Percentiles rank a stretch among this genome's conserved stretches.
These are phyloP conservation scores for Podospora pseudoanserina DNA, from an alignment of 495 filamentous ascomycete species.

Conservation along the genomic window DNA sequence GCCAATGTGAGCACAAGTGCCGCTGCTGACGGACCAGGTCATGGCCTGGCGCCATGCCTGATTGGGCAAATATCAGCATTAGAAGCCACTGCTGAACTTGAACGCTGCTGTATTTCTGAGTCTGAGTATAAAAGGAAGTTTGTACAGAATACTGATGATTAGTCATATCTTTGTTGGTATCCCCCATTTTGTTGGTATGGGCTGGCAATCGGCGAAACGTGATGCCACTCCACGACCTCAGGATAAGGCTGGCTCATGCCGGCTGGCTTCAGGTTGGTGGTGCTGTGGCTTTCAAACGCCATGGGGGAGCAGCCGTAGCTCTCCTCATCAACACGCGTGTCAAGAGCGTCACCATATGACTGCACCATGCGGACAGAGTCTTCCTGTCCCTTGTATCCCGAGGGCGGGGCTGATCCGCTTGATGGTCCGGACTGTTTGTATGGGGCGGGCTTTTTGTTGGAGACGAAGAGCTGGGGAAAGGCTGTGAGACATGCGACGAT, in stretches of 20 bases:
- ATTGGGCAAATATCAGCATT: background rate
- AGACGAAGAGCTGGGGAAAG: conserved; percentile 7
- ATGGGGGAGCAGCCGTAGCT: background rate
- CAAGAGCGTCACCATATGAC: background rate
- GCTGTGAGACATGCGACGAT: conserved; percentile 2
- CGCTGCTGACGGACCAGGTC: background rate
- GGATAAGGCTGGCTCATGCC: background rate
- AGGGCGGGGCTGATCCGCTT: background rate
- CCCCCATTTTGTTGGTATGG: background rate
- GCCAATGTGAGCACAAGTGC: background rate
- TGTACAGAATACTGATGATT: background rate
- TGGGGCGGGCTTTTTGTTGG: background rate
- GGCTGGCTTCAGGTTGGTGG: background rate
- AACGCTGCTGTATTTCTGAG: background rate
- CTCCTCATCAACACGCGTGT: background rate
- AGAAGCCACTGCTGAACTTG: background rate
- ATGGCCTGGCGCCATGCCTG: background rate
- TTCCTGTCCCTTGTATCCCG: background rate
- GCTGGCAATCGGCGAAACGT: background rate
- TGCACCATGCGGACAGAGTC: background rate
- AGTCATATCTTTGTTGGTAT: background rate
- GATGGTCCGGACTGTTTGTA: background rate
- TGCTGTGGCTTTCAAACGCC: background rate
- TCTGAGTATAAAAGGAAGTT: background rate
- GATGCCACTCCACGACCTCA: background rate